Evolutionary conservation across 129 eudicot species (phyloP).

Genomic region (Helianthus annuus): DNA sequence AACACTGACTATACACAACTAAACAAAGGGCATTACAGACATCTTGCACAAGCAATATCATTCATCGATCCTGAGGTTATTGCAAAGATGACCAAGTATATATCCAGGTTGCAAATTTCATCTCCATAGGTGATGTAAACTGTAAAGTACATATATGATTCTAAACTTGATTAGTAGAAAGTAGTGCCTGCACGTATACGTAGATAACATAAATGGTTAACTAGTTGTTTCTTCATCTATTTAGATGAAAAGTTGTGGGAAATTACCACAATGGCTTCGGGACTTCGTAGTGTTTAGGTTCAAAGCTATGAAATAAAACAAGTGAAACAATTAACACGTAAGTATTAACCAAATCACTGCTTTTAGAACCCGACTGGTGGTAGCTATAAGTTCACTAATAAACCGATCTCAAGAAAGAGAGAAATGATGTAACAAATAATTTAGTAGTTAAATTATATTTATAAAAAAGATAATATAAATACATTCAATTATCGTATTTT

Average conservation of each 20-base stretch:
- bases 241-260: background rate
- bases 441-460: too few relatives aligned
- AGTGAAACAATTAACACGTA: too few relatives aligned
- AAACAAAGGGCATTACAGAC: constrained; percentile 22
- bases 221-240: background rate
- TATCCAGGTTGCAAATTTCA: constrained; percentile 55
- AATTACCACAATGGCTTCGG: background rate
- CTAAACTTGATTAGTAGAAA: constrained; percentile 76
- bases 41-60: constrained; percentile 31
- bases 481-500: too few relatives aligned
- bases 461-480: too few relatives aligned
- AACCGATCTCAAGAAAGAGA: too few relatives aligned
- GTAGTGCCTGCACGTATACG: constrained; percentile 55
- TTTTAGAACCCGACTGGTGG: too few relatives aligned
- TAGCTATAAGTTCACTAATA: too few relatives aligned
- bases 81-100: constrained; percentile 83
- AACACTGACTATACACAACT: constrained; percentile 16
- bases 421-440: too few relatives aligned
- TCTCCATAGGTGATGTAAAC: background rate
- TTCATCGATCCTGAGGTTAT: constrained; percentile 76
- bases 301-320: too few relatives aligned
- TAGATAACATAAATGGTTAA: background rate
- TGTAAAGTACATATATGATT: constrained; percentile 57
- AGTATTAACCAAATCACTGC: too few relatives aligned
- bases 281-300: background rate